phyloP scores from a whole-genome alignment of 1,139 yeast genomes.

The Debaryomycetaceae sp. region DNA sequence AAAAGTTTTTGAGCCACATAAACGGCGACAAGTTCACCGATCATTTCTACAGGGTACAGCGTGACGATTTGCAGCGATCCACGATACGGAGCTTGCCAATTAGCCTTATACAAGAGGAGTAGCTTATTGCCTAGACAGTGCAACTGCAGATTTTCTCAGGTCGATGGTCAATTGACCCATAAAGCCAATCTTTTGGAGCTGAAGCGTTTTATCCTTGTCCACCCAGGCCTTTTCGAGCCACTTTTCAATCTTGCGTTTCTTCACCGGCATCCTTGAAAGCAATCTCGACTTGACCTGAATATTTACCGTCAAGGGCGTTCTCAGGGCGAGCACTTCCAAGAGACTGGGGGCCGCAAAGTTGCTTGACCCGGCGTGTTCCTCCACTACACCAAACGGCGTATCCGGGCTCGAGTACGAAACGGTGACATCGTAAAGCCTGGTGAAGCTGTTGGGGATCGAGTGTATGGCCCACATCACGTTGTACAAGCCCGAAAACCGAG shows the following conservation, averaged over 20 bases:
- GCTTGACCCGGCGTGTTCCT: constrained; percentile 1
- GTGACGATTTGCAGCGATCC: constrained; percentile 80
- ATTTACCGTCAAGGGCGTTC: constrained; percentile 36
- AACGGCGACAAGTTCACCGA: constrained; percentile 86
- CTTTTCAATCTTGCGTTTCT: constrained; percentile 52
- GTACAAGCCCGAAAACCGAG: constrained; percentile 53
- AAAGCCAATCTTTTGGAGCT: constrained; percentile 12
- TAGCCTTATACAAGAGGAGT: constrained; percentile 32
- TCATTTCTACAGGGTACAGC: constrained; percentile 73
- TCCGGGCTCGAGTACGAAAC: constrained; percentile 32
- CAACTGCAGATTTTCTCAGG: constrained; percentile 1
- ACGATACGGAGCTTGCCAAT: constrained; percentile 53
- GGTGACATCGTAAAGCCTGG: constrained; percentile 50
- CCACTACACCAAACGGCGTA: constrained; percentile 10
- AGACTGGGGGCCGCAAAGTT: constrained; percentile 34
- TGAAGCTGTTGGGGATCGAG: constrained; percentile 23
- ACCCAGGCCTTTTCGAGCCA: constrained; percentile 73
- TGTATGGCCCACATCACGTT: constrained; percentile 46
- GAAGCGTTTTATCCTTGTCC: constrained; percentile 48
- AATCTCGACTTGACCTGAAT: constrained; percentile 47
- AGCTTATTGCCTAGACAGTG: constrained; percentile 1
- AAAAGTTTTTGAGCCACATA: constrained; percentile 79
- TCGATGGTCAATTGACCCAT: not conserved
- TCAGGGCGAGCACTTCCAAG: constrained; percentile 48
- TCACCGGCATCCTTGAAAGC: constrained; percentile 47